Percentiles rank a stretch among this genome's conserved stretches.
Conservation (phyloP, 257 asterid species). For the Capsicum baccatum region DNA sequence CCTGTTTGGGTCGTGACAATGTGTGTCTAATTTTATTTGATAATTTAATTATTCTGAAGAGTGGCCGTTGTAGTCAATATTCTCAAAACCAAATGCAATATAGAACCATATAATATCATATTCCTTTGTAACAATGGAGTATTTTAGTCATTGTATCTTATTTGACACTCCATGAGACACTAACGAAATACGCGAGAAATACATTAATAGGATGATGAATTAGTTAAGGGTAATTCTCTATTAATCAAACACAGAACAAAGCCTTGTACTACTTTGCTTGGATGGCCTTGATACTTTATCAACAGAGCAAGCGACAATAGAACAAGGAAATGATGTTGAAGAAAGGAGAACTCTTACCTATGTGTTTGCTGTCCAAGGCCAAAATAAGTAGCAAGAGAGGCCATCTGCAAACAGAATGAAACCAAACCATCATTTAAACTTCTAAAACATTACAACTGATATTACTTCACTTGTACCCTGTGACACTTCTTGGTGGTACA, state of each 20-base stretch:
- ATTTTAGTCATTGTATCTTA: background rate
- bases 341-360: slow-evolving; percentile 50
- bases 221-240: background rate
- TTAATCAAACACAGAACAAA: background rate
- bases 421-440: background rate
- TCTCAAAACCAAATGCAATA: background rate
- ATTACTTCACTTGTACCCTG: slow-evolving; percentile 9
- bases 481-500: slow-evolving; percentile 17
- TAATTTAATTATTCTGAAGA: background rate
- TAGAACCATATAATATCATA: background rate
- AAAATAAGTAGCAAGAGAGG: slow-evolving; percentile 88
- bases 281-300: background rate
- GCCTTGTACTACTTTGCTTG: background rate
- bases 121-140: background rate
- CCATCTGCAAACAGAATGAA: slow-evolving; percentile 64
- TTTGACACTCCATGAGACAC: background rate
- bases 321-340: background rate
- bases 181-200: background rate
- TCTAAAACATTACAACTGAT: background rate
- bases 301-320: background rate
- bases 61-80: background rate
- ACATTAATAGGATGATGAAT: background rate
- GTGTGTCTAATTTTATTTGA: background rate
- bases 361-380: slow-evolving; percentile 96
- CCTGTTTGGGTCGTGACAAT: too few relatives aligned